Evolutionary conservation across 2,329 filamentous ascomycete species (phyloP), one percentile per base, ranked within the genome.

Genomic region (Cadophora luteo-olivacea): DNA sequence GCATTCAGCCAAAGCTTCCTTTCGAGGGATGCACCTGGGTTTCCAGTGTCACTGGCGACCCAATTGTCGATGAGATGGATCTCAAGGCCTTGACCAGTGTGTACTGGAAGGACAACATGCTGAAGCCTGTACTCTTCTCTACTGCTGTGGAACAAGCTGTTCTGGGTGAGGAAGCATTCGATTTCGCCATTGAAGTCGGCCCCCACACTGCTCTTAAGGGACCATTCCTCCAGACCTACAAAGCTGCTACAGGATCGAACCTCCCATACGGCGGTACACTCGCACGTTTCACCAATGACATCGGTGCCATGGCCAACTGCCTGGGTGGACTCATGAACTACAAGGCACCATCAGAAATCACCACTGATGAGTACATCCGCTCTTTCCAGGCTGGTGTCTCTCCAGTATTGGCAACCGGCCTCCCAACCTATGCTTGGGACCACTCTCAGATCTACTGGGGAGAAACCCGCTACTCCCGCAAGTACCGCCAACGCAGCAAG

Each of bases 61-160:
- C 61, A 19, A 68, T 68, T 11, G 66, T 54, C 19, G 69, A 69
- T 16, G 67, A 51, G 24, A 67, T 68, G 45, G 54, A 64, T 32
- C 57, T 74, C 16, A 60, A 41, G 1, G 70, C 52, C 16, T 62
- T 68, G 66, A 61, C 61, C 11, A 55, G 61, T 52, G 66, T 65
- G 8, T 69, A 69, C 64, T 69, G 67, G 67, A 63, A 63, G 16
- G 64, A 66, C 41, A 69, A 69, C 41, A 66, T 69, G 67, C 58
- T 63, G 4, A 66, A 66, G 41, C 69, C 80, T 0, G 84, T 86
- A 8, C 75, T 80, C 6, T 86, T 84, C 68, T 72, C 78, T 14
- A 72, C 75, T 5, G 83, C 82, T 0, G 69, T 85, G 4, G 61
- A 64, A 33, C 66, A 72, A 4, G 58, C 72, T 57, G 25, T 61